A percentile compares a stretch with the other conserved stretches of the same genome.
phyloP scores from a whole-genome alignment of 495 filamentous ascomycete species.

The Tricharina praecox region DNA sequence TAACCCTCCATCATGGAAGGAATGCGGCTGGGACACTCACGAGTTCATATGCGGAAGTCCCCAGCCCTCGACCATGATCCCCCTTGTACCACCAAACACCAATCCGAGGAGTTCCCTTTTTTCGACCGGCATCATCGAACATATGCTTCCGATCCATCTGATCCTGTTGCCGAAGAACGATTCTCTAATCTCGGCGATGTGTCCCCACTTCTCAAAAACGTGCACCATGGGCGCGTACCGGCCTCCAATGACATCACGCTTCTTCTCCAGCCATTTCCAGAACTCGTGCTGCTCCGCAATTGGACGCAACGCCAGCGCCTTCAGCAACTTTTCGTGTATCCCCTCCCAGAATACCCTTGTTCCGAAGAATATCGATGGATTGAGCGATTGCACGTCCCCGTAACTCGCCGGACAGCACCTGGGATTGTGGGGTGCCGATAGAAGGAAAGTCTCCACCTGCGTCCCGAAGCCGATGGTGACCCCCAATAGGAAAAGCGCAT shows the following conservation, averaged over 20 bases:
- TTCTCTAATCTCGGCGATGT: constrained; percentile 9
- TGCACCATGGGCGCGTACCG: not conserved
- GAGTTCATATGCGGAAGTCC: constrained; percentile 16
- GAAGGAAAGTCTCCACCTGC: constrained; percentile 9
- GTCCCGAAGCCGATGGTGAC: constrained; percentile 20
- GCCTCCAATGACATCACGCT: constrained; percentile 5
- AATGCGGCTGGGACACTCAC: constrained; percentile 5
- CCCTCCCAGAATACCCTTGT: constrained; percentile 17
- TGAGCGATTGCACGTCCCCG: constrained; percentile 20
- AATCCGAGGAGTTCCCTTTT: constrained; percentile 17
- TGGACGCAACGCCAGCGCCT: constrained; percentile 4
- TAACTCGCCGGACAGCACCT: constrained; percentile 5
- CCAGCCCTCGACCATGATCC: constrained; percentile 19
- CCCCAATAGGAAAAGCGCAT: constrained; percentile 10
- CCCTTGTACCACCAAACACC: constrained; percentile 13
- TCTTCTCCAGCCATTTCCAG: constrained; percentile 14
- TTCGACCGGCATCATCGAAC: constrained; percentile 14
- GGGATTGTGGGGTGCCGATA: constrained; percentile 11
- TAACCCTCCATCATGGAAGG: not conserved
- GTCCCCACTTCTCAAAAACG: constrained; percentile 1
- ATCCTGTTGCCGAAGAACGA: constrained; percentile 15
- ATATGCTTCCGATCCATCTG: constrained; percentile 16
- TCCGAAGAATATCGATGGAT: constrained; percentile 16
- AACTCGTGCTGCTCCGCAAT: constrained; percentile 10
- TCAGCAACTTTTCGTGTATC: constrained; percentile 12